A percentile compares a stretch with the other conserved stretches of the same genome.
Conservation (phyloP, 2,329 filamentous ascomycete species). For the Trichoderma sp. region DNA sequence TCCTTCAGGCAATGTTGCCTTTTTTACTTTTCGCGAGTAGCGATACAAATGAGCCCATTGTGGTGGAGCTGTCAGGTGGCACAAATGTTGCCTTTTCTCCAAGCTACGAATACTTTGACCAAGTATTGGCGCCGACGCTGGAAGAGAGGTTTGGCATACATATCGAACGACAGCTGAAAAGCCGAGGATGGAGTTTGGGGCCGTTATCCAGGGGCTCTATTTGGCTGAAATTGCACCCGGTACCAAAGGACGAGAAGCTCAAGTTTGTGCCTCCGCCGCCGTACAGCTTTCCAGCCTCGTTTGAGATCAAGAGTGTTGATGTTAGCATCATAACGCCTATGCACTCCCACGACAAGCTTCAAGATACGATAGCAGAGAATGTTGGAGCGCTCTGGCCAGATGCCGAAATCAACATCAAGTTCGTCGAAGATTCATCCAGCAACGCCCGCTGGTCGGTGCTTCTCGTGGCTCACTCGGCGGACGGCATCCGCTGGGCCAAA, state of each 20-base stretch:
- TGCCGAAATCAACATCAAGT: slow-evolving; percentile 43
- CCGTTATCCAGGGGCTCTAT: slow-evolving; percentile 42
- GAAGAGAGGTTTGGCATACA: slow-evolving; percentile 48
- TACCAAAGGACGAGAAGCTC: slow-evolving; percentile 37
- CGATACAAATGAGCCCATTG: slow-evolving; percentile 42
- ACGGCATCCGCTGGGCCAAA: slow-evolving; percentile 46
- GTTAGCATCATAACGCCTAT: slow-evolving; percentile 50
- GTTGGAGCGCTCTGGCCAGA: slow-evolving; percentile 43
- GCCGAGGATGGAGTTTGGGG: slow-evolving; percentile 52
- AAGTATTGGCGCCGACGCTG: slow-evolving; percentile 56
- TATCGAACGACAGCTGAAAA: slow-evolving; percentile 44
- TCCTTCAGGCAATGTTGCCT: slow-evolving; percentile 60
- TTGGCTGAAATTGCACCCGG: slow-evolving; percentile 40
- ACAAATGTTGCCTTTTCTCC: slow-evolving; percentile 58
- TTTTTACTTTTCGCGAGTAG: slow-evolving; percentile 55
- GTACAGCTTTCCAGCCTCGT: slow-evolving; percentile 27
- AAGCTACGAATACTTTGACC: slow-evolving; percentile 61
- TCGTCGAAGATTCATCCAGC: slow-evolving; percentile 51
- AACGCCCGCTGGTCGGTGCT: slow-evolving; percentile 54
- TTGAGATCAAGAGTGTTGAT: slow-evolving; percentile 46
- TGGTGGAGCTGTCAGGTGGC: slow-evolving; percentile 53
- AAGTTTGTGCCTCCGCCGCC: slow-evolving; percentile 31
- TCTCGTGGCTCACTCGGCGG: slow-evolving; percentile 51
- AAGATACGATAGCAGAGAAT: slow-evolving; percentile 38
- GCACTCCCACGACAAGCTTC: slow-evolving; percentile 42